A percentile compares a stretch with the other conserved stretches of the same genome.
phyloP scores from a whole-genome alignment of 2,329 filamentous ascomycete genomes.

The Periconia macrospinosa region DNA sequence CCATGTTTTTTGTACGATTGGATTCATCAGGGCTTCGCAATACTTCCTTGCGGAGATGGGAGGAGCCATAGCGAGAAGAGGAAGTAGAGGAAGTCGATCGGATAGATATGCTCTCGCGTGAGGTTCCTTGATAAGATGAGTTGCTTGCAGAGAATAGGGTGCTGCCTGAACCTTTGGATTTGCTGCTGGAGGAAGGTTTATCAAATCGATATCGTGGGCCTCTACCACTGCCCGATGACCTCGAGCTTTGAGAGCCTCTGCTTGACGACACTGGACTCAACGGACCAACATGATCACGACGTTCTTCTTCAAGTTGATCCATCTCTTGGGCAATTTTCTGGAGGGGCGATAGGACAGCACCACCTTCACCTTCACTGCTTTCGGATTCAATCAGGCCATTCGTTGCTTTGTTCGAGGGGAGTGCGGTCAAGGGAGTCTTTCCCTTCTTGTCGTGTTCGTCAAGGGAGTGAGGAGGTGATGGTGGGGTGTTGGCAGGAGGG shows the following conservation, averaged over 20 bases:
- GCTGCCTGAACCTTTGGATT: constrained; percentile 44
- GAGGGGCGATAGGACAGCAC: constrained; percentile 64
- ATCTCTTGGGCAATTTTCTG: constrained; percentile 75
- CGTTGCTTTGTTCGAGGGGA: constrained; percentile 28
- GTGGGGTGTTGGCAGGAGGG: constrained; percentile 73
- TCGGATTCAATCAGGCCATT: constrained; percentile 57
- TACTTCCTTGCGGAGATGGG: constrained; percentile 78
- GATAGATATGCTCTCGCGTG: constrained; percentile 60
- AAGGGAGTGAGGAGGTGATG: constrained; percentile 79
- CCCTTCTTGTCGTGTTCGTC: constrained; percentile 64
- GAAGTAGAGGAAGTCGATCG: constrained; percentile 55
- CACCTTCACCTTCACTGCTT: constrained; percentile 67
- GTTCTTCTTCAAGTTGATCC: constrained; percentile 63
- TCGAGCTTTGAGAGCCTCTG: constrained; percentile 63
- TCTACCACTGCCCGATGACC: constrained; percentile 54
- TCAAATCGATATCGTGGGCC: constrained; percentile 51
- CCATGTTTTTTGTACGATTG: constrained; percentile 61
- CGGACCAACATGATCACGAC: constrained; percentile 65
- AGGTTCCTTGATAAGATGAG: constrained; percentile 48
- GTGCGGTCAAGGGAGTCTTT: constrained; percentile 34
- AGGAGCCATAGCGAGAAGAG: constrained; percentile 56
- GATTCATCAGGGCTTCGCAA: constrained; percentile 73
- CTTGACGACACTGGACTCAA: constrained; percentile 70
- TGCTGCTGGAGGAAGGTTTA: constrained; percentile 36
- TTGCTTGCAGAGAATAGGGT: constrained; percentile 72